Conservation (phyloP, 164 flowering plant species). For the Liquidambar formosana region DNA sequence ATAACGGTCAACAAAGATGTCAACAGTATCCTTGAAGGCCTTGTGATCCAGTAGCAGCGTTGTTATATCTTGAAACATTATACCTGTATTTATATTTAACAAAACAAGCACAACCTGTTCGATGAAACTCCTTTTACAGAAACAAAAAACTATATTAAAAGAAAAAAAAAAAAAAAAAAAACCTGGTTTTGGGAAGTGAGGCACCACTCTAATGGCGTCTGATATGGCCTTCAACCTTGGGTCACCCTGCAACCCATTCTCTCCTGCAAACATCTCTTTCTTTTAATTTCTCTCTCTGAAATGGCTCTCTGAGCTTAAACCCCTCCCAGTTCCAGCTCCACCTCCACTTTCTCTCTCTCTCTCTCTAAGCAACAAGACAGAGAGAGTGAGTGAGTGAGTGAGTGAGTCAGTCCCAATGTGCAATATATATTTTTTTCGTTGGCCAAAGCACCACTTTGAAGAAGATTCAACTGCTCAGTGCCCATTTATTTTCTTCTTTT, state of each 20-base stretch:
- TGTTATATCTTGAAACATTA: constrained; percentile 45
- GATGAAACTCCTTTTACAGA: background rate
- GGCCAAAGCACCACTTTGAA: constrained; percentile 9
- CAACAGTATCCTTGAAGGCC: constrained; percentile 42
- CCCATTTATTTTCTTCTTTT: background rate
- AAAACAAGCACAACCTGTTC: background rate
- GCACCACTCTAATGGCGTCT: constrained; percentile 69
- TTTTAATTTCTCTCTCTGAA: background rate
- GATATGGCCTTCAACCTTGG: constrained; percentile 69
- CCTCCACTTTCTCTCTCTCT: background rate
- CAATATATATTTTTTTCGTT: background rate
- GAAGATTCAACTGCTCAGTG: constrained; percentile 7
- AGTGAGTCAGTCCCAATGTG: background rate
- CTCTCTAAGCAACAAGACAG: background rate
- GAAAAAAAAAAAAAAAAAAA: constrained; percentile 1
- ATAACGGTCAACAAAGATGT: constrained; percentile 47
- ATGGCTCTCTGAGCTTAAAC: background rate
- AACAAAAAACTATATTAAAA: background rate
- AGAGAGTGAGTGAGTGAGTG: background rate
- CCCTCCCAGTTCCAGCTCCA: background rate
- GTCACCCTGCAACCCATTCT: constrained; percentile 69
- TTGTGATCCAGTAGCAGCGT: constrained; percentile 38
- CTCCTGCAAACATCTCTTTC: constrained; percentile 57
- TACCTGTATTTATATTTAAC: too few species aligned
- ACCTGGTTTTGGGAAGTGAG: constrained; percentile 89